phyloP scores from a whole-genome alignment of 2,329 filamentous ascomycete species.

The Chaetomium strumarium region DNA sequence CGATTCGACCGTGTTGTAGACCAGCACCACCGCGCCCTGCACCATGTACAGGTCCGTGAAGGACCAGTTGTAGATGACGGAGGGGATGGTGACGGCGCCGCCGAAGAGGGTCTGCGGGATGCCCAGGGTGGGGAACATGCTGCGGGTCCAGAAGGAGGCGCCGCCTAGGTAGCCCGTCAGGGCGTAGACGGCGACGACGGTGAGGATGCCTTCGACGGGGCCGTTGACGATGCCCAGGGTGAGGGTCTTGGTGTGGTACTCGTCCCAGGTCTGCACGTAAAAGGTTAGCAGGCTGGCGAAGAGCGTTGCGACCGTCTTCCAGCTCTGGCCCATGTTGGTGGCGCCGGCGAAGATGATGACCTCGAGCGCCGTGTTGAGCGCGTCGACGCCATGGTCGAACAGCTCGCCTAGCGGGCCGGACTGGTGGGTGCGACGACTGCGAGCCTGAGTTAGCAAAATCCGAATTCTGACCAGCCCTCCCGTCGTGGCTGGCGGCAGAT shows the following conservation, averaged over 20 bases:
- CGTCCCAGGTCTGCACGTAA: conserved; percentile 98
- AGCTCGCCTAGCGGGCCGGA: conserved; percentile 92
- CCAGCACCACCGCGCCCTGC: conserved; percentile 73
- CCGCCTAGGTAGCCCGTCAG: conserved; percentile 81
- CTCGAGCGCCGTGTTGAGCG: conserved; percentile 91
- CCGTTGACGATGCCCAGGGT: conserved; percentile 89
- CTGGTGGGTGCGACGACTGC: conserved; percentile 77
- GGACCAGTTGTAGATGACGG: conserved; percentile 67
- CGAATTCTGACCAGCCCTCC: too few species aligned
- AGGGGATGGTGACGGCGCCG: conserved; percentile 50
- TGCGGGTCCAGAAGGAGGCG: conserved; percentile 87
- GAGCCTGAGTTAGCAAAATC: not conserved
- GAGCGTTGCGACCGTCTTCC: conserved; percentile 77
- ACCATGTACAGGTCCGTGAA: conserved; percentile 93
- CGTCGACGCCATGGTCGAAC: conserved; percentile 96
- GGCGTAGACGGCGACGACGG: conserved; percentile 73
- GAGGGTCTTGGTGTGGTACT: conserved; percentile 95
- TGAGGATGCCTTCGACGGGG: conserved; percentile 89
- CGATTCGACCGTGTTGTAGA: conserved; percentile 77
- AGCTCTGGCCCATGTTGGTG: conserved; percentile 89
- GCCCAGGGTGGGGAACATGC: conserved; percentile 66
- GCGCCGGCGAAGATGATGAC: conserved; percentile 85
- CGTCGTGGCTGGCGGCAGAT: not conserved
- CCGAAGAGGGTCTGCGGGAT: conserved; percentile 54
- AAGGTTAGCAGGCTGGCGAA: conserved; percentile 88